A percentile compares a stretch with the other conserved stretches of the same genome.
phyloP scores from a whole-genome alignment of 2,329 filamentous ascomycete species.

The Fusarium oxysporum region DNA sequence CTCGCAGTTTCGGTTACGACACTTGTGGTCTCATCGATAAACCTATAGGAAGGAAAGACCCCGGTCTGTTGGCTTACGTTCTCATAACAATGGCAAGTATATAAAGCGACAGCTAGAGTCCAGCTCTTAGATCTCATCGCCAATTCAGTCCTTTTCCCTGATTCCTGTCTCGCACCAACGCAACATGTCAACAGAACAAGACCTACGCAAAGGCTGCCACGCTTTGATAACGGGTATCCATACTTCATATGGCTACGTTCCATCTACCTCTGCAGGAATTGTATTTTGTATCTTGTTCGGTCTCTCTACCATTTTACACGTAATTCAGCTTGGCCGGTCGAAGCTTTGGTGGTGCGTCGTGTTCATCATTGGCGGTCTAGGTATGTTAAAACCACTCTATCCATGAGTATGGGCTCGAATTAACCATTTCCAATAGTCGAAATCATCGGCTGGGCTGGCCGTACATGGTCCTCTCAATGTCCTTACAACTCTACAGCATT shows the following conservation, averaged over 20 bases:
- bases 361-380: background rate
- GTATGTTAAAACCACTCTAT: background rate
- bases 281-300: background rate
- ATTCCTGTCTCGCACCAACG: no score
- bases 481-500: background rate
- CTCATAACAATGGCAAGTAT: rapidly evolving
- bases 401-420: no score
- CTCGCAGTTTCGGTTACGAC: background rate
- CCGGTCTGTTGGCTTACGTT: background rate
- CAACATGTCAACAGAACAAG: background rate
- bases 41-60: rapidly evolving
- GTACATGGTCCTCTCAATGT: background rate
- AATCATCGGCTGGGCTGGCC: background rate
- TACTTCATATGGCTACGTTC: background rate
- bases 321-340: background rate
- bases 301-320: background rate
- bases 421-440: no score
- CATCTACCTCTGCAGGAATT: background rate
- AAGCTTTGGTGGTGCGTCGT: background rate
- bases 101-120: background rate
- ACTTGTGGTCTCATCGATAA: background rate
- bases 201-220: background rate
- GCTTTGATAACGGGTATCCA: background rate
- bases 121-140: no score
- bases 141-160: background rate